phyloP scores from a whole-genome alignment of 192 early-diverging fungal genomes.

The Mortierella hygrophila region DNA sequence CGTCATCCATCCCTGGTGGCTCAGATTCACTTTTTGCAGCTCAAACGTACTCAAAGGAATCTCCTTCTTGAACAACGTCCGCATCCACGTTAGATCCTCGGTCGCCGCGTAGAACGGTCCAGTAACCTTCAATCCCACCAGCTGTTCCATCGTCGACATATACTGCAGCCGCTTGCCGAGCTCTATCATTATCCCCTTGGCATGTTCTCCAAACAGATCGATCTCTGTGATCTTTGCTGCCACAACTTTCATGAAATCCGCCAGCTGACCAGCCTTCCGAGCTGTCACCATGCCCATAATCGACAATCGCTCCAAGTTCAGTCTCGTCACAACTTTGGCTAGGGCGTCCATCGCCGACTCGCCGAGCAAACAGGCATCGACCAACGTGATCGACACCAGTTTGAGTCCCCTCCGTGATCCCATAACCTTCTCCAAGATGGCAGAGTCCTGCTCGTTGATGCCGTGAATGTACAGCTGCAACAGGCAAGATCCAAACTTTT shows the following conservation, averaged over 20 bases:
- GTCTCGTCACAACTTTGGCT: conserved; percentile 25
- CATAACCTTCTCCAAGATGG: conserved; percentile 38
- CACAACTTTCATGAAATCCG: conserved; percentile 30
- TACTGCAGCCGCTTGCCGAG: conserved; percentile 26
- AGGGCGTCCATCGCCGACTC: conserved; percentile 22
- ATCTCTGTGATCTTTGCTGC: conserved; percentile 33
- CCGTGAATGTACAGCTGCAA: conserved; percentile 25
- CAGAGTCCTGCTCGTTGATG: conserved; percentile 27
- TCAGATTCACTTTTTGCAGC: conserved; percentile 29
- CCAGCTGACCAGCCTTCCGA: conserved; percentile 7
- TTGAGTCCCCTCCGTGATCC: conserved; percentile 32
- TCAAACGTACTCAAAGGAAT: conserved; percentile 32
- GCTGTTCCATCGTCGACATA: conserved; percentile 14
- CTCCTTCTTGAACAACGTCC: conserved; percentile 22
- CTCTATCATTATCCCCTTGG: conserved; percentile 21
- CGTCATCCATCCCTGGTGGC: conserved; percentile 52
- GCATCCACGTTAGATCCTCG: conserved; percentile 39
- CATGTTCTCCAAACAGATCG: conserved; percentile 29
- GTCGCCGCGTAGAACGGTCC: conserved; percentile 36
- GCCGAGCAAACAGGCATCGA: conserved; percentile 21
- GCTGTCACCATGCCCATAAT: conserved; percentile 28
- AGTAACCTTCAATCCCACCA: conserved; percentile 20
- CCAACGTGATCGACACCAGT: conserved; percentile 17
- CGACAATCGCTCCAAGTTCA: conserved; percentile 5
- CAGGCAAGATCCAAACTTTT: conserved; percentile 41